A percentile compares a stretch with the other conserved stretches of the same genome.
Evolutionary conservation across 2,329 filamentous ascomycete species (phyloP).

Genomic region (Alternaria sp.): DNA sequence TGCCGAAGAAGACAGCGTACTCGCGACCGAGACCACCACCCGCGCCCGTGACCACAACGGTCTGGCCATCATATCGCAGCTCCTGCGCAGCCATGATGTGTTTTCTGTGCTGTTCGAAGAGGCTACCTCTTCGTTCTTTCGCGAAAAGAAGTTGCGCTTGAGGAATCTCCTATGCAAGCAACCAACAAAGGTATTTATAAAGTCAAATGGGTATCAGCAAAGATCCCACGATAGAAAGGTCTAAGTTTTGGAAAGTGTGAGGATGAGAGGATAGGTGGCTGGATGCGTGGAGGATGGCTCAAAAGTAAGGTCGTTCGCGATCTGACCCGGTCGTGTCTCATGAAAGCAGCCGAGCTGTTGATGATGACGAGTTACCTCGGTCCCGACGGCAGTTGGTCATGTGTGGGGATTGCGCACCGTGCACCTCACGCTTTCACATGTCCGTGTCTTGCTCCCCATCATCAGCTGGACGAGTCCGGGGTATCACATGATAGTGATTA

Average conservation of each 20-base stretch:
- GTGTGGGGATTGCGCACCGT: conserved; percentile 14
- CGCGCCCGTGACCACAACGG: conserved; percentile 85
- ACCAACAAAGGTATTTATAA: neutral
- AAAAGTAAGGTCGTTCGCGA: conserved; percentile 9
- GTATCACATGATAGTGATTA: conserved; percentile 3
- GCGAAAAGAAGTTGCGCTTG: conserved; percentile 3
- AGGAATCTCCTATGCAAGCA: conserved; percentile 8
- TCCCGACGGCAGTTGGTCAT: conserved; percentile 18
- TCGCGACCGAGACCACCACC: conserved; percentile 82
- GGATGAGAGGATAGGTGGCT: conserved; percentile 6
- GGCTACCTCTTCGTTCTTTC: conserved; percentile 9
- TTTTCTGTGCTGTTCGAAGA: neutral
- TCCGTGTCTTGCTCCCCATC: neutral
- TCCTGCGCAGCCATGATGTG: conserved; percentile 50
- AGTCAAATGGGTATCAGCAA: conserved; percentile 23
- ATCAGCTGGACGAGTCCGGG: neutral
- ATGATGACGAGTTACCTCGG: conserved; percentile 18
- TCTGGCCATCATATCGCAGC: conserved; percentile 85
- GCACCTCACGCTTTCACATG: conserved; percentile 14
- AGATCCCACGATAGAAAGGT: conserved; percentile 16
- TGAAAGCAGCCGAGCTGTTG: conserved; percentile 19
- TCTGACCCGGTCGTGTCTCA: conserved; percentile 12
- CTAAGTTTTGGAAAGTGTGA: neutral
- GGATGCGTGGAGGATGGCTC: neutral
- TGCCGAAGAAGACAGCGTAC: conserved; percentile 88